Percentiles rank a stretch among this genome's conserved stretches.
These are phyloP conservation scores for Coemansia sp. DNA, from an alignment of 192 early-diverging fungal genomes.

Conservation along the genomic window DNA sequence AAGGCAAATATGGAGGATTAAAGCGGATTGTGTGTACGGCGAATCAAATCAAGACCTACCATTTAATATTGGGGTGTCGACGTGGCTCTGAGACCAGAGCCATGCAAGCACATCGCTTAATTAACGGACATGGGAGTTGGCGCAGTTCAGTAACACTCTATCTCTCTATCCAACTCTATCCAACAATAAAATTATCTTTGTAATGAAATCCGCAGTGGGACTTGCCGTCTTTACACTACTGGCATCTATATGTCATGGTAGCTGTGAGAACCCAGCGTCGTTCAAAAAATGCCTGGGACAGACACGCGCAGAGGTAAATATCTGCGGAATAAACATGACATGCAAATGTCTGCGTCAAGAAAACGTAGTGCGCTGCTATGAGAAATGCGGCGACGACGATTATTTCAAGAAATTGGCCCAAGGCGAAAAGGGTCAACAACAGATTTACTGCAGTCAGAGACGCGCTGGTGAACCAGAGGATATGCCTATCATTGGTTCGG, in stretches of 20 bases:
- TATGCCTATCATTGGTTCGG: conserved; percentile 44
- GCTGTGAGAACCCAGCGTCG: conserved; percentile 42
- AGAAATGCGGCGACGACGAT: conserved; percentile 48
- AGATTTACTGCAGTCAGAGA: conserved; percentile 52
- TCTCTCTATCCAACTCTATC: neutral
- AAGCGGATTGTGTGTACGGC: neutral
- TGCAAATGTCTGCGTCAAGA: conserved; percentile 49
- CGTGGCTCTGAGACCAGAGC: neutral
- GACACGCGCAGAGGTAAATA: conserved; percentile 49
- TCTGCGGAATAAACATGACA: conserved; percentile 55
- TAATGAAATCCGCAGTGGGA: neutral
- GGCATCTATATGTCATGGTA: neutral
- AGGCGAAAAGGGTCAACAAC: conserved; percentile 44
- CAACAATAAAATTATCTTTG: neutral
- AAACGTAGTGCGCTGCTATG: conserved; percentile 41
- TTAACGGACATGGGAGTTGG: neutral
- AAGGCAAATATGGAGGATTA: neutral
- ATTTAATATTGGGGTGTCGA: neutral
- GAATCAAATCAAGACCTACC: neutral
- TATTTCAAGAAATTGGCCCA: conserved; percentile 29
- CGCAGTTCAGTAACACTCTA: neutral
- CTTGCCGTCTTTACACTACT: neutral
- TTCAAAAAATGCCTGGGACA: conserved; percentile 51
- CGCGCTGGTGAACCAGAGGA: conserved; percentile 42
- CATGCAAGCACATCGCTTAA: neutral